phyloP scores from a whole-genome alignment of 169 alveolate genomes.

The Cryptosporidium meleagridis region DNA sequence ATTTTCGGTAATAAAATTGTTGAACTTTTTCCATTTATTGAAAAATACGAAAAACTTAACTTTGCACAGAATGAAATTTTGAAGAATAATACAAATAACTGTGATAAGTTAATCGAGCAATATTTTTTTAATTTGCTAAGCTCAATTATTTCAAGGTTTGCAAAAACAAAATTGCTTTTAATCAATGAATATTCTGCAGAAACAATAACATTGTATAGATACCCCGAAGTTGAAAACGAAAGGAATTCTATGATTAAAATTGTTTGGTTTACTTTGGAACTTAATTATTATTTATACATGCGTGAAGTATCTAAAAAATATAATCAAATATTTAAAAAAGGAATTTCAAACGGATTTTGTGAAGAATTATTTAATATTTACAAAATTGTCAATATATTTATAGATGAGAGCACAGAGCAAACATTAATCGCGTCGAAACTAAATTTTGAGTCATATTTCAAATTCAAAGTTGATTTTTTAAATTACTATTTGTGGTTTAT shows the following conservation, averaged over 20 bases:
- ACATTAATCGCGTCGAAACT: background rate
- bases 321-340: background rate
- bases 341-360: constrained; percentile 28
- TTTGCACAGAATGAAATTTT: background rate
- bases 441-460: background rate
- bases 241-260: background rate
- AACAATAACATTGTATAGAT: background rate
- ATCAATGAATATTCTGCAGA: constrained; percentile 3
- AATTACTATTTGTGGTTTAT: constrained; percentile 23
- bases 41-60: background rate
- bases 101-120: background rate
- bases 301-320: constrained; percentile 7
- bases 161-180: constrained; percentile 12
- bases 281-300: background rate
- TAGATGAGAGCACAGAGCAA: background rate
- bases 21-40: constrained; percentile 16
- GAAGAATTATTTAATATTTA: background rate
- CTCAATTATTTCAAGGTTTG: constrained; percentile 5
- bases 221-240: background rate
- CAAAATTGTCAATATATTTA: background rate
- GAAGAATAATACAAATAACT: background rate
- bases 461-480: background rate
- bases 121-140: constrained; percentile 13
- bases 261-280: constrained; percentile 28
- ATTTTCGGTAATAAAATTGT: background rate